phyloP scores from a whole-genome alignment of 179 eudicot genomes.

The Nepenthes alata region DNA sequence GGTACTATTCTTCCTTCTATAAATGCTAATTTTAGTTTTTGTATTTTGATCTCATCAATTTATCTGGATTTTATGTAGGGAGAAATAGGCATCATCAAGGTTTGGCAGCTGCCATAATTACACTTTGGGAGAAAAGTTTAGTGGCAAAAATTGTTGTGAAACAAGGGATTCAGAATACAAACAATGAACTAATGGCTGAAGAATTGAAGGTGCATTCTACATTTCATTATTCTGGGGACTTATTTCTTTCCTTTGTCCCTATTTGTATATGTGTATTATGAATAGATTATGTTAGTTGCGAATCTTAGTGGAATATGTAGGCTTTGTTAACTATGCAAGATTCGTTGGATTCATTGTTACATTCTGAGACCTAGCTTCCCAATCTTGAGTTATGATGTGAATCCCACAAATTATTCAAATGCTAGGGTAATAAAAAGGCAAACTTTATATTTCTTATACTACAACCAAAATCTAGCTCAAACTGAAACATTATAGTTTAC shows the following conservation, averaged over 20 bases:
- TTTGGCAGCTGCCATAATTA: constrained; percentile 74
- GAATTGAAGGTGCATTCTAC: constrained; percentile 59
- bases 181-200: constrained; percentile 88
- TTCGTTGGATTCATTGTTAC: too few relatives aligned
- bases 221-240: background rate
- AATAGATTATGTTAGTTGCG: too few relatives aligned
- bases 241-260: constrained; percentile 1
- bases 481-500: too few relatives aligned
- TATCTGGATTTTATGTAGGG: constrained; percentile 33
- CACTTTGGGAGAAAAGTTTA: constrained; percentile 95
- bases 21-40: constrained; percentile 8
- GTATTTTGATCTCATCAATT: constrained; percentile 10
- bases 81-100: constrained; percentile 98
- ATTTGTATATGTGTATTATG: background rate
- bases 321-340: too few relatives aligned
- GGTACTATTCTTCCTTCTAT: constrained; percentile 32
- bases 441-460: too few relatives aligned
- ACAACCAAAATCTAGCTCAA: too few relatives aligned
- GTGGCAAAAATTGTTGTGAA: constrained; percentile 95
- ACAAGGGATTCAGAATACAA: constrained; percentile 95
- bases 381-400: too few relatives aligned
- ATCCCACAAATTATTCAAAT: too few relatives aligned
- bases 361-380: too few relatives aligned
- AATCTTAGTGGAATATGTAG: too few relatives aligned
- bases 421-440: too few relatives aligned